These are phyloP conservation scores for Fomitiporia mediterranea DNA, from an alignment of 1,284 basidiomycete genomes.

Conservation along the genomic window DNA sequence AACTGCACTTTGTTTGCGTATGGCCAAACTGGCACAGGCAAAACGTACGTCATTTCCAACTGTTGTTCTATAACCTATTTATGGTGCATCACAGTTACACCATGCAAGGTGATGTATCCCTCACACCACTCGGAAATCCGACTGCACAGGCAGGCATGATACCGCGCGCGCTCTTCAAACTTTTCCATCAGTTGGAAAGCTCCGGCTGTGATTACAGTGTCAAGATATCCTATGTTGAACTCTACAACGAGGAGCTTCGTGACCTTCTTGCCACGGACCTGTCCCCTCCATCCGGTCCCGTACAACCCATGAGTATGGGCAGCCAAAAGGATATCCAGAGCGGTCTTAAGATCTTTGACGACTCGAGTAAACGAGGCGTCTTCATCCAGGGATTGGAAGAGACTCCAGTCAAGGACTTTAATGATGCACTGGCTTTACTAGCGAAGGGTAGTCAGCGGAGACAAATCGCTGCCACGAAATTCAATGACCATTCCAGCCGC, in stretches of 20 bases:
- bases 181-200: conserved; percentile 86
- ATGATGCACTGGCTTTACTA: conserved; percentile 82
- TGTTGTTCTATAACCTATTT: conserved; percentile 9
- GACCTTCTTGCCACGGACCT: conserved; percentile 82
- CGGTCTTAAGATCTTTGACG: conserved; percentile 90
- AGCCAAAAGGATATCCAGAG: conserved; percentile 40
- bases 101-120: conserved; percentile 88
- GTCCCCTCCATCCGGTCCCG: conserved; percentile 51
- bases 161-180: conserved; percentile 89
- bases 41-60: conserved; percentile 70
- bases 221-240: conserved; percentile 91
- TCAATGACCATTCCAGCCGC: conserved; percentile 96
- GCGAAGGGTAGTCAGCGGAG: conserved; percentile 87
- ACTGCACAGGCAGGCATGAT: conserved; percentile 93
- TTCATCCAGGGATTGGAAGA: conserved; percentile 96
- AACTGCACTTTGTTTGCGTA: conserved; percentile 99
- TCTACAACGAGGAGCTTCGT: conserved; percentile 99
- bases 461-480: conserved; percentile 95
- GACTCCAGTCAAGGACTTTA: conserved; percentile 75
- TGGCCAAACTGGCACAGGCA: conserved; percentile 98
- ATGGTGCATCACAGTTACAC: conserved; percentile 60
- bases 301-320: conserved; percentile 70
- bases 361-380: conserved; percentile 81
- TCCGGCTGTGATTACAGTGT: conserved; percentile 84
- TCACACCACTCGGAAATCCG: conserved; percentile 83